Evolutionary conservation across 495 filamentous ascomycete species (phyloP).

Genomic region (Parathielavia appendiculata): DNA sequence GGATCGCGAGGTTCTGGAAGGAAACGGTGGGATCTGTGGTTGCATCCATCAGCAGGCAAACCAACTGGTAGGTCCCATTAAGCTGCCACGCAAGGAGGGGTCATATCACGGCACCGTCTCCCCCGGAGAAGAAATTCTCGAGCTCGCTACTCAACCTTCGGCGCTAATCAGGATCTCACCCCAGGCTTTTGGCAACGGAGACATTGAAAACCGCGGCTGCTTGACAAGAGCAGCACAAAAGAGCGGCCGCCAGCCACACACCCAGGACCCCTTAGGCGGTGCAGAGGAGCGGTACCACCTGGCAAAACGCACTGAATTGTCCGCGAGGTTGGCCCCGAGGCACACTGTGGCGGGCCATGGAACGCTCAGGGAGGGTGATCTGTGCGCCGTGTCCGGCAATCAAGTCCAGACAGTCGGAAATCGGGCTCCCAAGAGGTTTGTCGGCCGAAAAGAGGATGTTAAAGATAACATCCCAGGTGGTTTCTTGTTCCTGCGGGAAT

Average conservation of each 20-base stretch:
- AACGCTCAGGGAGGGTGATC: background rate
- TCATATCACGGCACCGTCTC: conserved; percentile 4
- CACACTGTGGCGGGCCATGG: background rate
- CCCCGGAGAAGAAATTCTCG: background rate
- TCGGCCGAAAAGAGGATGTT: background rate
- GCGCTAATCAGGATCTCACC: conserved; percentile 2
- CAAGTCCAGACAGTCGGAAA: background rate
- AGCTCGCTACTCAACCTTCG: background rate
- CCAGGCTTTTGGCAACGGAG: background rate
- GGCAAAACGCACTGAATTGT: background rate
- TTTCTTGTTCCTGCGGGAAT: background rate
- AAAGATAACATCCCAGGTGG: background rate
- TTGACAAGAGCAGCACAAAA: background rate
- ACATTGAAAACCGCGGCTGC: background rate
- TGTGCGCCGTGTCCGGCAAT: background rate
- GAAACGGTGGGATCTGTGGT: background rate
- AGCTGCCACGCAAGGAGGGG: background rate
- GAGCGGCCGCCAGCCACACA: background rate
- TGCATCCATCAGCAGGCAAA: conserved; percentile 10
- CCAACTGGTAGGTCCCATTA: conserved; percentile 11
- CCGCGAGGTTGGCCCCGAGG: background rate
- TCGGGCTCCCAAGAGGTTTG: background rate
- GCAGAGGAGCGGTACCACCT: background rate
- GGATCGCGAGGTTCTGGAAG: background rate
- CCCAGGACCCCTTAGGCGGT: background rate